phyloP scores from a whole-genome alignment of 768 basidiomycete genomes.

The Tricholoma saponaceum region DNA sequence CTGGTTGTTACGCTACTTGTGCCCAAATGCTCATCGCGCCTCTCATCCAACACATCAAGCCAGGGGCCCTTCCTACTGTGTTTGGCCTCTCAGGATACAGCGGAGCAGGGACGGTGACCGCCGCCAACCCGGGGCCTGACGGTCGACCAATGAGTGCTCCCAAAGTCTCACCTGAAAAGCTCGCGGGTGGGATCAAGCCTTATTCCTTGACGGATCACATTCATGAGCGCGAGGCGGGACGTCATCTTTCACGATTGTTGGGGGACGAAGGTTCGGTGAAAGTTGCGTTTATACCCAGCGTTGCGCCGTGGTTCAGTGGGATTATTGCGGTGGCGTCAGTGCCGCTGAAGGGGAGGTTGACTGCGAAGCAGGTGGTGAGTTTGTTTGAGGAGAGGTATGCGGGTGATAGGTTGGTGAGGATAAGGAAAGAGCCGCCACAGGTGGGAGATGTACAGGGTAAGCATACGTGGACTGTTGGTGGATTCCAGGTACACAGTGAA shows the following conservation, averaged over 20 bases:
- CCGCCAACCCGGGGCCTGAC: conserved; percentile 57
- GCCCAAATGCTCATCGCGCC: conserved; percentile 91
- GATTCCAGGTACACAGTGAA: conserved; percentile 87
- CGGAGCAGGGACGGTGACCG: conserved; percentile 86
- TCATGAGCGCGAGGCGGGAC: conserved; percentile 93
- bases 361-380: conserved; percentile 66
- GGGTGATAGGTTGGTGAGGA: conserved; percentile 66
- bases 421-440: conserved; percentile 68
- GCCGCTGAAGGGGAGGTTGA: conserved; percentile 63
- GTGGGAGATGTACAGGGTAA: conserved; percentile 72
- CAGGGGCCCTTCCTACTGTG: conserved; percentile 67
- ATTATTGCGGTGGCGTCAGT: conserved; percentile 86
- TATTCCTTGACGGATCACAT: conserved; percentile 97
- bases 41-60: conserved; percentile 66
- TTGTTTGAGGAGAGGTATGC: conserved; percentile 78
- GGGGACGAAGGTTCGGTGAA: conserved; percentile 34
- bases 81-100: conserved; percentile 95
- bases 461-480: conserved; percentile 90
- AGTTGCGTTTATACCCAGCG: conserved; percentile 82
- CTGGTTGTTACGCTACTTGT: conserved; percentile 96
- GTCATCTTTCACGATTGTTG: conserved; percentile 71
- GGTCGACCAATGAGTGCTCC: conserved; percentile 73
- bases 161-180: conserved; percentile 75
- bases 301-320: conserved; percentile 95
- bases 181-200: conserved; percentile 73